Conservation (phyloP, 225 moss, liverwort and hornwort genomes). For the Bryum argenteum region DNA sequence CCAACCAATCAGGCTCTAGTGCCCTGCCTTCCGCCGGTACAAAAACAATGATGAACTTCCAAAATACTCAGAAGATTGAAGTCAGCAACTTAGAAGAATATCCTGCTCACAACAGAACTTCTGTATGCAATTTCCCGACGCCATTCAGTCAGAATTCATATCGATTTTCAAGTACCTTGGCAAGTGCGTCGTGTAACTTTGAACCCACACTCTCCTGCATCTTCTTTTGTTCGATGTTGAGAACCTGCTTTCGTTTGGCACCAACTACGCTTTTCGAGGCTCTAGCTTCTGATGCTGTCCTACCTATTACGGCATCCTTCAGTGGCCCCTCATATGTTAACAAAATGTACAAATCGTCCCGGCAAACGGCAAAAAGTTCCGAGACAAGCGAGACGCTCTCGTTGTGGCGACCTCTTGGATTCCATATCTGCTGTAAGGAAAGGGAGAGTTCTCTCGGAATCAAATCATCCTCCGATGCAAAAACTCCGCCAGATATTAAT, state of each 20-base stretch:
- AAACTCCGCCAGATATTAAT: constrained; percentile 29
- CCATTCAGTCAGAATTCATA: constrained; percentile 1
- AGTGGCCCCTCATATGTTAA: constrained; percentile 56
- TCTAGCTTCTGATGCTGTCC: constrained; percentile 26
- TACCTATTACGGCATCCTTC: constrained; percentile 30
- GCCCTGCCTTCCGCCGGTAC: constrained; percentile 20
- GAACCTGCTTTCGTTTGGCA: constrained; percentile 47
- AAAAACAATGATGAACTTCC: constrained; percentile 2
- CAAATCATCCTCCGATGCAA: constrained; percentile 38
- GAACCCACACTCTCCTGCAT: constrained; percentile 51
- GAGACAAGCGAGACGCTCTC: constrained; percentile 62
- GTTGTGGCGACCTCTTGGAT: constrained; percentile 52
- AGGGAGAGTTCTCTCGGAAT: constrained; percentile 58
- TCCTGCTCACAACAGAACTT: not conserved
- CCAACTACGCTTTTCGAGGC: constrained; percentile 31
- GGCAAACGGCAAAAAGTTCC: constrained; percentile 75
- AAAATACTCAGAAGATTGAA: not conserved
- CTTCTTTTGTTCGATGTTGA: constrained; percentile 33
- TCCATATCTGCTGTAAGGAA: constrained; percentile 80
- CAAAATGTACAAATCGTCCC: constrained; percentile 74
- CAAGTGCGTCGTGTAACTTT: constrained; percentile 70
- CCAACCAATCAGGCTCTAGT: constrained; percentile 38
- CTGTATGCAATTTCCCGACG: not conserved
- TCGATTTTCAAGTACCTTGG: constrained; percentile 51
- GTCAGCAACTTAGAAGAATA: not conserved